A percentile compares a stretch with the other conserved stretches of the same genome.
Conservation (phyloP, 176 grass and related monocot species). For the Rhipidocladum racemiflorum region DNA sequence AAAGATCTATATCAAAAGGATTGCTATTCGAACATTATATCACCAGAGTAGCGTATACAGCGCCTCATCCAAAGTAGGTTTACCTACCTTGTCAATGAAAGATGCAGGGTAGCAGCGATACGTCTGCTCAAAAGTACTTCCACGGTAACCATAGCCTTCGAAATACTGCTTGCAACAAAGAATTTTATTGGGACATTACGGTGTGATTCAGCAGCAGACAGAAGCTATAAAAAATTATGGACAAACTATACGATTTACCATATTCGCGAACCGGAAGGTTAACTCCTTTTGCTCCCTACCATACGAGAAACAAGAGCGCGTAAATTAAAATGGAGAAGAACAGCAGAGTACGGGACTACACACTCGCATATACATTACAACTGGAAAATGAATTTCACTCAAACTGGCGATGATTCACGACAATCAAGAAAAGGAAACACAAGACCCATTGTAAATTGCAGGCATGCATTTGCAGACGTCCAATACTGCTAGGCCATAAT, state of each 20-base stretch:
- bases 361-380: background rate
- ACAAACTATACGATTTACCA: conserved; percentile 34
- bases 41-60: background rate
- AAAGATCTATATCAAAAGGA: background rate
- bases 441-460: background rate
- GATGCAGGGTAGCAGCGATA: conserved; percentile 95
- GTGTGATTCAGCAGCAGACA: background rate
- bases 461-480: background rate
- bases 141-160: conserved; percentile 80
- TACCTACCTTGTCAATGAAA: conserved; percentile 92
- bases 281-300: conserved; percentile 31
- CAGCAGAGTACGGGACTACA: background rate
- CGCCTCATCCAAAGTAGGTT: conserved; percentile 13
- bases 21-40: background rate
- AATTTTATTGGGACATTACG: conserved; percentile 18
- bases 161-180: conserved; percentile 56
- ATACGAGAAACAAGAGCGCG: background rate
- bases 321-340: background rate
- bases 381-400: background rate
- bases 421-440: background rate
- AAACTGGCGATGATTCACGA: background rate
- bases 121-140: conserved; percentile 87
- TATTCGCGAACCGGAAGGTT: conserved; percentile 15
- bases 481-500: background rate
- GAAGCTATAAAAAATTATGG: background rate